Percentiles rank a stretch among this genome's conserved stretches.
Conservation (phyloP, 2,329 filamentous ascomycete species). For the Cytospora piceae region DNA sequence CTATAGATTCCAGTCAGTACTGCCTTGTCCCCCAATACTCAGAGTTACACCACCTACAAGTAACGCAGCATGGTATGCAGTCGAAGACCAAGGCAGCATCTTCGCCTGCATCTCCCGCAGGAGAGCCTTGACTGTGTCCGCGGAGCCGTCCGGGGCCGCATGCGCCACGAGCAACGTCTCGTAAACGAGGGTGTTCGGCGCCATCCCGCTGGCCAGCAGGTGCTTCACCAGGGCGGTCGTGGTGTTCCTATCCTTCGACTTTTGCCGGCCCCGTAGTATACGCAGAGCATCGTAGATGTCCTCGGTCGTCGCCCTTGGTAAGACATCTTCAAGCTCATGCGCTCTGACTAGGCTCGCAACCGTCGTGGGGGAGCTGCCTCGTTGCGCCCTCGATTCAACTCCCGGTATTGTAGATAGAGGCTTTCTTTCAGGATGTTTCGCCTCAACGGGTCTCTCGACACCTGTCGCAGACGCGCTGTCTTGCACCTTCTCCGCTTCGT, state of each 20-base stretch:
- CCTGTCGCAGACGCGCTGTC: neutral
- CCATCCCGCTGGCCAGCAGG: conserved; percentile 58
- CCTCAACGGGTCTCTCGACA: neutral
- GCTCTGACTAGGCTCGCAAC: conserved; percentile 29
- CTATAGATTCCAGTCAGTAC: conserved; percentile 39
- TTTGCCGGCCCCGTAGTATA: conserved; percentile 41
- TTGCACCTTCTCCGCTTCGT: neutral
- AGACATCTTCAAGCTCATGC: conserved; percentile 32
- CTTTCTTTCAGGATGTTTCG: neutral
- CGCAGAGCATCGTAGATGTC: conserved; percentile 55
- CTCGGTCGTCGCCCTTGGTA: conserved; percentile 37
- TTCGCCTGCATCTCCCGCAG: conserved; percentile 71
- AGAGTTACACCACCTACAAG: conserved; percentile 50
- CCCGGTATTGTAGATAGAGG: neutral
- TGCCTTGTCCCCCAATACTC: neutral
- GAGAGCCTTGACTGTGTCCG: conserved; percentile 63
- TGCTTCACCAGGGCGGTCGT: conserved; percentile 53
- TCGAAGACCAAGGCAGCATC: conserved; percentile 65
- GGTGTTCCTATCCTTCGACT: conserved; percentile 30
- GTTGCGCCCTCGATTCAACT: neutral
- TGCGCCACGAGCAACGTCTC: conserved; percentile 76
- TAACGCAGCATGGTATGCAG: conserved; percentile 72
- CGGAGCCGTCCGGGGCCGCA: conserved; percentile 68
- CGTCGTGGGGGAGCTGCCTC: neutral
- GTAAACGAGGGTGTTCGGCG: conserved; percentile 66